Evolutionary conservation across 306 rosid species (phyloP).

Genomic region (Cajanus cajan): DNA sequence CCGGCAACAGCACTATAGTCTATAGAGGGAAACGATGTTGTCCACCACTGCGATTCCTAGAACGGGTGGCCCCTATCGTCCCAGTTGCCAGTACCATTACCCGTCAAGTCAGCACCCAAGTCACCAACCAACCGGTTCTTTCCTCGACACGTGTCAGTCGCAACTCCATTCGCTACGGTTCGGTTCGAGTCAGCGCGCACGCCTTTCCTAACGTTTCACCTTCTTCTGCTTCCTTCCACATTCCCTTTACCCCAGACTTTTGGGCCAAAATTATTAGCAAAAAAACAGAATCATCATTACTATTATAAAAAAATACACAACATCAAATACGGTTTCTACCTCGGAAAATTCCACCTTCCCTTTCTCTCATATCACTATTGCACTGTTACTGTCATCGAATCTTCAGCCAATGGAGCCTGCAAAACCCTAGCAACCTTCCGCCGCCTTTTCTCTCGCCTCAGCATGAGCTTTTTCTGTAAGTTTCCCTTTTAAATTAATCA

Average conservation of each 20-base stretch:
- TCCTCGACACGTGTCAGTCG: constrained; percentile 55
- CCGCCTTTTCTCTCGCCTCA: constrained; percentile 44
- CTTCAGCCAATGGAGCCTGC: constrained; percentile 45
- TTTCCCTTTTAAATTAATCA: constrained; percentile 14
- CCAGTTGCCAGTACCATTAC: constrained; percentile 11
- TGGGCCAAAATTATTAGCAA: constrained; percentile 8
- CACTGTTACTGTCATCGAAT: constrained; percentile 33
- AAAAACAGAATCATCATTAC: not conserved
- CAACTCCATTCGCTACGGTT: constrained; percentile 24
- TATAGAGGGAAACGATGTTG: not conserved
- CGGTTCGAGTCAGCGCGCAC: constrained; percentile 40
- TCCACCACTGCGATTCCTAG: constrained; percentile 21
- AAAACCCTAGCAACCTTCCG: constrained; percentile 58
- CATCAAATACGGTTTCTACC: constrained; percentile 4
- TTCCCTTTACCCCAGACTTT: constrained; percentile 33
- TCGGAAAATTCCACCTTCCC: constrained; percentile 4
- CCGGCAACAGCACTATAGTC: not conserved
- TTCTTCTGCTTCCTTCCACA: constrained; percentile 31
- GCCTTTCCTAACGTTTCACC: constrained; percentile 9
- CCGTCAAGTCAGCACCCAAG: constrained; percentile 21
- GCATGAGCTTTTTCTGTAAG: constrained; percentile 41
- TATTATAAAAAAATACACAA: not conserved
- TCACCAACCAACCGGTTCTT: constrained; percentile 12
- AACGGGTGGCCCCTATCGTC: constrained; percentile 27
- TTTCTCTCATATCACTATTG: not conserved